Conservation (phyloP, 352 stramenopile genomes). For the Globisporangium spiculum region DNA sequence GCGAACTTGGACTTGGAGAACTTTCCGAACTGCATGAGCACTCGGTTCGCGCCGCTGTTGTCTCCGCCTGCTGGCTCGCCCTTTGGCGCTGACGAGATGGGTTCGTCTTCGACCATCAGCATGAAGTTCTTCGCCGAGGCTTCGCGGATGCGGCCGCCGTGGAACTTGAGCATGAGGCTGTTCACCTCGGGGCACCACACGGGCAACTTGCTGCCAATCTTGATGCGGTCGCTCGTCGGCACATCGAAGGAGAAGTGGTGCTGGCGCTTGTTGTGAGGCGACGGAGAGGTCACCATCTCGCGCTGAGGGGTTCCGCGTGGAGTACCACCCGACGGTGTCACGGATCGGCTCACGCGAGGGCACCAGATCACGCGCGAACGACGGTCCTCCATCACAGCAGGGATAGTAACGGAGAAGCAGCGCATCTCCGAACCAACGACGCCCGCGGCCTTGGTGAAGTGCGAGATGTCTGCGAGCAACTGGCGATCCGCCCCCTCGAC, state of each 20-base stretch:
- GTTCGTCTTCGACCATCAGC: constrained; percentile 77
- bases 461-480: constrained; percentile 80
- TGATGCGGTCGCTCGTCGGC: constrained; percentile 67
- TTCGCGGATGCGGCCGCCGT: constrained; percentile 80
- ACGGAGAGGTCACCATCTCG: constrained; percentile 70
- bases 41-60: constrained; percentile 45
- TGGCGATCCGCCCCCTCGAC: constrained; percentile 68
- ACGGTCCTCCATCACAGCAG: constrained; percentile 78
- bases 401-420: constrained; percentile 76
- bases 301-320: constrained; percentile 46
- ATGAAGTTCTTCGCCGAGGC: constrained; percentile 91
- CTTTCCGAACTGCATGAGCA: constrained; percentile 89
- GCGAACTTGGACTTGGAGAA: constrained; percentile 85
- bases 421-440: constrained; percentile 78
- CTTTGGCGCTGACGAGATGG: constrained; percentile 20
- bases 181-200: constrained; percentile 87
- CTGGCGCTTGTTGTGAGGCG: constrained; percentile 59
- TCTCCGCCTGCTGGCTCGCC: constrained; percentile 21
- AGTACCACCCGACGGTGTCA: constrained; percentile 62
- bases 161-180: constrained; percentile 89
- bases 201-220: constrained; percentile 81
- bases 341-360: constrained; percentile 56
- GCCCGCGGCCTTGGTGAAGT: constrained; percentile 79
- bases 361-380: constrained; percentile 84
- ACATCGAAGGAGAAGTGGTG: constrained; percentile 76